Evolutionary conservation across 192 early-diverging fungal genomes (phyloP), one percentile per base, ranked within the genome.

Genomic region (Coemansia aciculifera): DNA sequence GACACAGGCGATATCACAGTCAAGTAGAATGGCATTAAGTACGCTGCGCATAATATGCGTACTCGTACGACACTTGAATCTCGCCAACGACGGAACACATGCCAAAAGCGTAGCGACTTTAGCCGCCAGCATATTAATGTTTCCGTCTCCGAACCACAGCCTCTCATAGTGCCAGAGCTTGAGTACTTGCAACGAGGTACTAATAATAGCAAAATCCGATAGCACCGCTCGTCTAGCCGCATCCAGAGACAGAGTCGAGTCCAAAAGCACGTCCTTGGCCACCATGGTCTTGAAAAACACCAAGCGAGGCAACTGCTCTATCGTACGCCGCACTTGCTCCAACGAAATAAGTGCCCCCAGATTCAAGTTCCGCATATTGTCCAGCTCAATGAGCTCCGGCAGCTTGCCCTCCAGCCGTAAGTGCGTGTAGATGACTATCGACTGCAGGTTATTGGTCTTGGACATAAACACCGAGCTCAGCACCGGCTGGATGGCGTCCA

Each of bases 151-250:
- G 1, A 38, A 43, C 27, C 74, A 71, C 24, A 76, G 54, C 5
- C 52, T 34, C 59, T 62, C 65, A 24, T 63, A 70, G 19, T 71
- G 68, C 68, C 74, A 76, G 34, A 76, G 64, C 64, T 66, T 38
- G 23, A 76, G 68, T n/a, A 71, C 64, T 34, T 76, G 68, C 39
- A 76, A 49, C 21, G 59, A 65, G 6, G 60, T 59, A 32, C 64
- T 43, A 9, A 70, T 36, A 6, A 48, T 13, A 5, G 36, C 38
- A 10, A 62, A 57, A 24, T 62, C 44, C 19, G 27, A 39, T 11
- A 64, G 24, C 21, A 71, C 64, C 39, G 44, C 23, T 21, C 7
- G 23, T 12, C 27, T 51, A 3, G 59, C 68, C 37, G 62, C 64
- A 5, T 36, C 64, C 11, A 75, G 34, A 1, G 64, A 40, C 36